These are phyloP conservation scores for Penicillium polonicum DNA, from an alignment of 2,329 filamentous ascomycete species.

Conservation along the genomic window DNA sequence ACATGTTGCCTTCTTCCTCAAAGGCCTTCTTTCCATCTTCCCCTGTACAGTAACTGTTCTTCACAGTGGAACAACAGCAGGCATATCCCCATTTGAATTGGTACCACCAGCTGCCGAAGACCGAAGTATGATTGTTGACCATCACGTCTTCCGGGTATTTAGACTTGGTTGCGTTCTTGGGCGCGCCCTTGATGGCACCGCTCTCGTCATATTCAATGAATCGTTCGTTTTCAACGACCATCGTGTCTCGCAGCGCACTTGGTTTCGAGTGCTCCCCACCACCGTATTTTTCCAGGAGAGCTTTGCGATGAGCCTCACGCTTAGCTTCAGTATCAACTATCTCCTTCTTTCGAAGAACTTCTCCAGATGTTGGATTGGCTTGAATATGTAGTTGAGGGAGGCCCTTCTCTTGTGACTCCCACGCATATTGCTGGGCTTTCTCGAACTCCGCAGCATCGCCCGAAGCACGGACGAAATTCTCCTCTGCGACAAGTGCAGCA, in stretches of 20 bases:
- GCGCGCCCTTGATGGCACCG: constrained; percentile 84
- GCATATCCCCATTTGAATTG: constrained; percentile 94
- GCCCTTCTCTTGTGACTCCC: constrained; percentile 86
- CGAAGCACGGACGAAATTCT: constrained; percentile 83
- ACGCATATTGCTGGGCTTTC: constrained; percentile 82
- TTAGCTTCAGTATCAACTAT: constrained; percentile 69
- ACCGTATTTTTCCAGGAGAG: constrained; percentile 80
- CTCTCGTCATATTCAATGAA: constrained; percentile 95
- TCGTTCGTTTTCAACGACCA: constrained; percentile 75
- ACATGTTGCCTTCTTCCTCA: constrained; percentile 68
- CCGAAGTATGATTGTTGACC: constrained; percentile 84
- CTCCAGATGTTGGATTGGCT: constrained; percentile 92
- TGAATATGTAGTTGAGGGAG: constrained; percentile 85
- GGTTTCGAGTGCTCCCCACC: constrained; percentile 62
- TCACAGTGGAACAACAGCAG: constrained; percentile 89
- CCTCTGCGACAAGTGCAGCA: constrained; percentile 81
- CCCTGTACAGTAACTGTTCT: constrained; percentile 97
- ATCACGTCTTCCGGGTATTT: constrained; percentile 89
- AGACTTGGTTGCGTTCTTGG: constrained; percentile 72
- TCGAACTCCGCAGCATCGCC: constrained; percentile 94
- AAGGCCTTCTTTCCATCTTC: constrained; percentile 81
- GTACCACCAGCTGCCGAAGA: constrained; percentile 98
- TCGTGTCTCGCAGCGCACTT: constrained; percentile 62
- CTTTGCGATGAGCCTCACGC: constrained; percentile 65
- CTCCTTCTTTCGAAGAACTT: constrained; percentile 78